A percentile compares a stretch with the other conserved stretches of the same genome.
phyloP scores from a whole-genome alignment of 2,329 filamentous ascomycete species.

The Penicillium sp. region DNA sequence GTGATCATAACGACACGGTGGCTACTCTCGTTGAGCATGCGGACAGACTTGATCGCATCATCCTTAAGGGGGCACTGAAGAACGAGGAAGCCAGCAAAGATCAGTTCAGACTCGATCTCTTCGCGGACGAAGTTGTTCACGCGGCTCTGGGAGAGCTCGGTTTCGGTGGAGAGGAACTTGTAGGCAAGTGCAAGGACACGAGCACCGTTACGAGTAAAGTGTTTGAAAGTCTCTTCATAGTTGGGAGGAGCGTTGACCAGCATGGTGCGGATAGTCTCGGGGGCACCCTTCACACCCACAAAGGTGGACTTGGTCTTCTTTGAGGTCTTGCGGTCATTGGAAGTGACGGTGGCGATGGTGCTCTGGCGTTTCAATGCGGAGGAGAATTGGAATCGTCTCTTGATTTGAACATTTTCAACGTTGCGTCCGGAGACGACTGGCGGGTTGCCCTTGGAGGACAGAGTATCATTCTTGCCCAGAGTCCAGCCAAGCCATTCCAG shows the following conservation, averaged over 20 bases:
- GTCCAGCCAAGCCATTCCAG: constrained; percentile 86
- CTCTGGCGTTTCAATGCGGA: constrained; percentile 95
- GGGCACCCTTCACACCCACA: constrained; percentile 93
- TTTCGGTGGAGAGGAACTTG: constrained; percentile 81
- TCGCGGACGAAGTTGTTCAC: constrained; percentile 96
- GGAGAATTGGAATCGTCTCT: constrained; percentile 97
- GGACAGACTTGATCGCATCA: constrained; percentile 89
- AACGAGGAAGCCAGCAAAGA: constrained; percentile 93
- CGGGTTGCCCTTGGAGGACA: constrained; percentile 63
- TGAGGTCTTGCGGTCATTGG: constrained; percentile 69
- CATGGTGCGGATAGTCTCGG: constrained; percentile 96
- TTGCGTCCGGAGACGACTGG: constrained; percentile 46
- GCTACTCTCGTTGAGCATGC: constrained; percentile 98
- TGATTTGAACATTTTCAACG: constrained; percentile 83
- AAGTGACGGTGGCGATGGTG: constrained; percentile 81
- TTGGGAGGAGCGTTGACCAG: constrained; percentile 76
- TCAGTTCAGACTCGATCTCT: constrained; percentile 79
- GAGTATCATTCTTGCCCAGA: constrained; percentile 83
- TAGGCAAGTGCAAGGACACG: constrained; percentile 92
- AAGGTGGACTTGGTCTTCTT: constrained; percentile 83
- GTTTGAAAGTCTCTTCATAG: constrained; percentile 98
- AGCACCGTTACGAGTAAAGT: constrained; percentile 93
- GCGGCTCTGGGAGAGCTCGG: constrained; percentile 77
- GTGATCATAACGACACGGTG: constrained; percentile 99
- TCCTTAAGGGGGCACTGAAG: constrained; percentile 95